Evolutionary conservation across 257 asterid species (phyloP), one percentile per base, ranked within the genome.

Genomic region (Agastache rugosa): DNA sequence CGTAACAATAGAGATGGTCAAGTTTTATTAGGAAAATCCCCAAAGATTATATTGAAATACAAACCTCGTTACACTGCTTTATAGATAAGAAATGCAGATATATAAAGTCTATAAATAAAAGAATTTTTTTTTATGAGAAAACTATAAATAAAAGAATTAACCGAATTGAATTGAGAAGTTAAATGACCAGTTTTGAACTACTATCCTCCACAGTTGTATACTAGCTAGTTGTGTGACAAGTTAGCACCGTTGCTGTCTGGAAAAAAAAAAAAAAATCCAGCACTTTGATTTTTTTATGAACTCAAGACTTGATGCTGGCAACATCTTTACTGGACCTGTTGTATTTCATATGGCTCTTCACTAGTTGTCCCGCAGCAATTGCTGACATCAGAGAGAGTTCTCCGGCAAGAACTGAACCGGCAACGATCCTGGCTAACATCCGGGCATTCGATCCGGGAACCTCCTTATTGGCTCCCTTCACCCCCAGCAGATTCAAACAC

Each of bases 341-440:
- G 75, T 83, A 83, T 63, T 80, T 83, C 87, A 83, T 83, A 63
- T 80, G 87, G 71, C n/a, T n/a, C n/a, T n/a, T n/a, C n/a, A n/a
- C n/a, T n/a, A n/a, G n/a, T n/a, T n/a, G n/a, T n/a, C n/a, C 87
- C 6, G 87, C 87, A 17, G 87, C 71, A 61, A 83, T n/a, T 1
- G 87, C 87, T 0, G 87, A 80, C 87, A 83, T 77, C 54, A 83
- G 80, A 45, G 85, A 83, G 6, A 83, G 81, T 76, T 83, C 87
- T 56, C 85, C 85, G 1, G 85, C 85, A 2, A 82, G 80, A 37
- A 82, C 85, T 1, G 85, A 45, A 34, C 83, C 85, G 39, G 87
- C 87, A 8, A 83, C 87, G 15, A 83, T 75, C 73, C 70, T 55
- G 27, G 87, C 87, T n/a, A 83, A 69, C 51, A 31, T 60, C 48